Conservation (phyloP, 352 stramenopile species). For the Phytopythium litorale region DNA sequence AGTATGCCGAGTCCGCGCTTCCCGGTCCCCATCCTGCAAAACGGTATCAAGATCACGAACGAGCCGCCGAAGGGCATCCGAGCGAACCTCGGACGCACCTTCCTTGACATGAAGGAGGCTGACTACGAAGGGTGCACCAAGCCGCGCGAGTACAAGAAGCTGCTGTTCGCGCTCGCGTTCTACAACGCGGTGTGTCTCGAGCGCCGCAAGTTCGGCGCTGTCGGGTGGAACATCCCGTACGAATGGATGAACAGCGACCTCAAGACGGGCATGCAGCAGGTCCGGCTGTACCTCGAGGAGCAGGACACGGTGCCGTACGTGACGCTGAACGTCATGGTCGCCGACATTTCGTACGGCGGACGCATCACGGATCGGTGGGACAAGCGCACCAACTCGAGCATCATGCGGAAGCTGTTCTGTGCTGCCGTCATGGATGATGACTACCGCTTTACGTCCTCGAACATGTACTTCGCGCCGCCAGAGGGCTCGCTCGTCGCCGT, state of each 20-base stretch:
- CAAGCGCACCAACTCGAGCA: conserved; percentile 92
- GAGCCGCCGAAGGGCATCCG: conserved; percentile 91
- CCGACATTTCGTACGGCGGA: conserved; percentile 94
- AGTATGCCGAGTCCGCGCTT: conserved; percentile 91
- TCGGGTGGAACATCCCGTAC: conserved; percentile 96
- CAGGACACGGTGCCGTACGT: conserved; percentile 91
- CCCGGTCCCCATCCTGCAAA: conserved; percentile 92
- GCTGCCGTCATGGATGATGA: conserved; percentile 81
- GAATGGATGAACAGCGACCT: conserved; percentile 96
- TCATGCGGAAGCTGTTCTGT: conserved; percentile 92
- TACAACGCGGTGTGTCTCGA: conserved; percentile 95
- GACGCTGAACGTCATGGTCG: conserved; percentile 94
- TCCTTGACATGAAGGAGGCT: conserved; percentile 89
- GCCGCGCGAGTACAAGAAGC: conserved; percentile 86
- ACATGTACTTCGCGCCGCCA: conserved; percentile 73
- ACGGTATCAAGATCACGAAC: conserved; percentile 96
- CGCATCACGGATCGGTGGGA: conserved; percentile 94
- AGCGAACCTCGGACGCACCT: conserved; percentile 91
- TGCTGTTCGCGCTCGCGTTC: conserved; percentile 90
- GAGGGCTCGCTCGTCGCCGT: conserved; percentile 54
- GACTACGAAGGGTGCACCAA: conserved; percentile 90
- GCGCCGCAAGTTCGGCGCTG: conserved; percentile 91
- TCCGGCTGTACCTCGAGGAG: conserved; percentile 92
- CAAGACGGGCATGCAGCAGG: conserved; percentile 92
- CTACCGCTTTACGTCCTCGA: conserved; percentile 80